Percentiles rank a stretch among this genome's conserved stretches.
These are phyloP conservation scores for Solanum peruvianum DNA, from an alignment of 257 asterid species.

Conservation along the genomic window DNA sequence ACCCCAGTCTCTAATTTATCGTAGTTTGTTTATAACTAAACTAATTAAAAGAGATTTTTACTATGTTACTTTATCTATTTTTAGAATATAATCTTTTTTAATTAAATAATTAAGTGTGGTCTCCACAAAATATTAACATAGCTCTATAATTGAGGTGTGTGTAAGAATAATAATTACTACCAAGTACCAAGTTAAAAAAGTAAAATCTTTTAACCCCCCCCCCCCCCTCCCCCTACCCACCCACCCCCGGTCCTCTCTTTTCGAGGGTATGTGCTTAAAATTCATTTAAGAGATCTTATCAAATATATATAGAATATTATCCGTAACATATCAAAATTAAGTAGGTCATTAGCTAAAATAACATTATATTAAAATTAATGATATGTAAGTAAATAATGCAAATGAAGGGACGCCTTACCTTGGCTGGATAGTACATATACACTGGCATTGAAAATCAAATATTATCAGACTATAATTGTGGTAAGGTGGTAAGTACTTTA, in stretches of 20 bases:
- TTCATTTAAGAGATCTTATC: neutral
- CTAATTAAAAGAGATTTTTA: neutral
- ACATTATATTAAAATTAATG: neutral
- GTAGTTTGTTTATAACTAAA: neutral
- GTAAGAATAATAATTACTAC: neutral
- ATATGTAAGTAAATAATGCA: neutral
- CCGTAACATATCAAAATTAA: neutral
- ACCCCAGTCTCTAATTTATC: neutral
- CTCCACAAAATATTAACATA: neutral
- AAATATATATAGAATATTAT: neutral
- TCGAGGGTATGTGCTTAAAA: neutral
- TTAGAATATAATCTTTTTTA: neutral
- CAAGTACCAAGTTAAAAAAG: neutral
- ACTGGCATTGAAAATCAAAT: neutral
- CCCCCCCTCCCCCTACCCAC: neutral
- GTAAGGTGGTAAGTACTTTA: neutral
- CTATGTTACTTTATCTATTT: neutral
- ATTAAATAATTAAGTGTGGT: neutral
- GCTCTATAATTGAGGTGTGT: neutral
- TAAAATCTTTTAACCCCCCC: too few relatives aligned
- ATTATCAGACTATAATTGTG: too few relatives aligned
- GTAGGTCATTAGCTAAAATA: neutral
- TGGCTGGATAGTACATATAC: neutral
- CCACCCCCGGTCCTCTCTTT: neutral
- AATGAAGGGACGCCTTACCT: neutral